A percentile compares a stretch with the other conserved stretches of the same genome.
Evolutionary conservation across 2,329 filamentous ascomycete genomes (phyloP).

Genomic region (Xylogone sp.): DNA sequence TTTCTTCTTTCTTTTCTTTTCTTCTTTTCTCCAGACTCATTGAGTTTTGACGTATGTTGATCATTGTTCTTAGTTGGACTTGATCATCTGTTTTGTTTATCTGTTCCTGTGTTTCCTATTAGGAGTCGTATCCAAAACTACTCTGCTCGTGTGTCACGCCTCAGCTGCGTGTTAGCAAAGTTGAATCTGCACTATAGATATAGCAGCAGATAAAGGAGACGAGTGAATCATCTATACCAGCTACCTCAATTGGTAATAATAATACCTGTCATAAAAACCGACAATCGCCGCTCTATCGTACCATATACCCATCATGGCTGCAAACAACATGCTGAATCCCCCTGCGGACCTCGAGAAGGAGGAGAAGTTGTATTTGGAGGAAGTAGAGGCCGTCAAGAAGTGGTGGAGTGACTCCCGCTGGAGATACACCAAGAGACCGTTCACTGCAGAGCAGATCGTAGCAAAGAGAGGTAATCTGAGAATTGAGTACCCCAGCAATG

Average conservation of each 20-base stretch:
- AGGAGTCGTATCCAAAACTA: too few species aligned
- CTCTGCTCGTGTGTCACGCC: too few species aligned
- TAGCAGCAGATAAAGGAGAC: too few species aligned
- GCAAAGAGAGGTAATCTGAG: constrained; percentile 89
- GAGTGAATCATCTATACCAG: too few species aligned
- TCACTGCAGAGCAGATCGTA: constrained; percentile 95
- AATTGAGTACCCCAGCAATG: constrained; percentile 88
- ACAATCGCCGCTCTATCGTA: constrained; percentile 9
- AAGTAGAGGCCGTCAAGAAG: constrained; percentile 83
- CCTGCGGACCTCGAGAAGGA: constrained; percentile 54
- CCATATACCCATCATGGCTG: constrained; percentile 18
- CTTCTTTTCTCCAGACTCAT: neutral
- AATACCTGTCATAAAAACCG: neutral
- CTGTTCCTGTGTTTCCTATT: neutral
- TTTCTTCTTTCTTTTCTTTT: constrained; percentile 19
- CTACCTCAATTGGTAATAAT: too few species aligned
- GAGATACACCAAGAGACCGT: constrained; percentile 87
- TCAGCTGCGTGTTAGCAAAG: too few species aligned
- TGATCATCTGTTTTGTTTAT: neutral
- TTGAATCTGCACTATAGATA: too few species aligned
- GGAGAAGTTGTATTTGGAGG: constrained; percentile 56
- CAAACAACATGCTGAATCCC: constrained; percentile 54
- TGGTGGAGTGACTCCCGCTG: constrained; percentile 95
- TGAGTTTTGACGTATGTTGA: neutral
- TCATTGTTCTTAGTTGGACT: neutral